Base-by-base conservation (phyloP, 257 asterid species). In the Cruciata laevipes region DNA sequence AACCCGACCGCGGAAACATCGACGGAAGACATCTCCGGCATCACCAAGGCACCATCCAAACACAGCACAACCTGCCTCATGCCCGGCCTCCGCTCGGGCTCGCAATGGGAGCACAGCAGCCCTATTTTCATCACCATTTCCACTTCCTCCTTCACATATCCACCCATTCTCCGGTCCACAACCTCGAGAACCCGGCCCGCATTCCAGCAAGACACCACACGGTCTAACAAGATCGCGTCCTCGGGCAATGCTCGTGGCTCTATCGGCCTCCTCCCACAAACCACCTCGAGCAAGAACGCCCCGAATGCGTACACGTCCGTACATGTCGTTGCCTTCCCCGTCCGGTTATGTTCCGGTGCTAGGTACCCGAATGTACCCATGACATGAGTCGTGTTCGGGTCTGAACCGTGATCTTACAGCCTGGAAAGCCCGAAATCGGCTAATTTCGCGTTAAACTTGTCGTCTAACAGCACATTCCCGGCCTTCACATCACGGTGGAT, bases 401-500 rank as follows among this genome's bases (percentile, higher is more conserved):
- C 30, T 7, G 61, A 21, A 0, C 61, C 61, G 23, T 56, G 61
- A 23, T 56, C 30, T 21, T 56, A 56, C 14, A 56, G 18, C 32
- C 61, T 21, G 6, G 61, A 21, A 8, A 56, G 61, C 14, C 61
- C 61, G 7, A 56, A 56, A 56, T 56, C 33, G 27, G 32, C 61
- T 21, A 56, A 9, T 23, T 24, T 23, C 5, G 17, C 61, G 31
- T 56, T 56, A 12, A 56, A 56, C 5, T 23, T 12, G 3, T 23
- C 31, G 6, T 56, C 95, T 33, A 87, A 49, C 69, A 87, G 61
- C 0, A 87, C 72, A 58, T 87, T 87, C 35, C 95, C 83, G 0
- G 90, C 90, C 69, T 87, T 87, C 11, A 87, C 75, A 60, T 87
- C 95, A 53, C 95, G 71, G 57, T 87, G 95, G 44, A 87, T 53